Conservation (phyloP, 768 basidiomycete species). For the Sistotremastrum niveocremeum region DNA sequence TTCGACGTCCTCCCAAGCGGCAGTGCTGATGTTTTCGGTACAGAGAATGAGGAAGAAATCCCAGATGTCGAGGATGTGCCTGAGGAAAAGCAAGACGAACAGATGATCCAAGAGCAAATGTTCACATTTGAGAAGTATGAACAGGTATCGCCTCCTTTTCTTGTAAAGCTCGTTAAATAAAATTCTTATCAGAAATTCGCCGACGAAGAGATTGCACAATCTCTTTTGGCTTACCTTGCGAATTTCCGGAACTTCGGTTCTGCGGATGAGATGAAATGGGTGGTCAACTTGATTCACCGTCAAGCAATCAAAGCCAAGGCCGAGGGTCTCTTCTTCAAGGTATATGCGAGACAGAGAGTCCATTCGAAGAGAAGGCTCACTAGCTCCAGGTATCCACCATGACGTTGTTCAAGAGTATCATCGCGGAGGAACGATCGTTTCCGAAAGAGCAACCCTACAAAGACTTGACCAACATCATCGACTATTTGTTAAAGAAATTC, state of each 20-base stretch:
- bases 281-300: constrained; percentile 80
- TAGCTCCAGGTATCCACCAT: constrained; percentile 68
- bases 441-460: constrained; percentile 69
- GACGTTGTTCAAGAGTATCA: constrained; percentile 74
- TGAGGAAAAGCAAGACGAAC: constrained; percentile 46
- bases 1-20: neutral
- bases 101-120: constrained; percentile 65
- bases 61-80: constrained; percentile 39
- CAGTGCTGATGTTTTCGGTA: constrained; percentile 16
- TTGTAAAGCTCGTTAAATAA: constrained; percentile 1
- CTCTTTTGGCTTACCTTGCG: constrained; percentile 69
- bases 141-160: constrained; percentile 37
- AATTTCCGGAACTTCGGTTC: constrained; percentile 69
- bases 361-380: too few relatives aligned
- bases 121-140: constrained; percentile 92
- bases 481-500: constrained; percentile 80
- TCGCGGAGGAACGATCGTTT: constrained; percentile 67
- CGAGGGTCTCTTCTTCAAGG: constrained; percentile 93
- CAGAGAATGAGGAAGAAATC: constrained; percentile 25
- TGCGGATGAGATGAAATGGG: constrained; percentile 75
- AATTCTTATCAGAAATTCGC: constrained; percentile 64
- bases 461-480: constrained; percentile 75
- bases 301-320: constrained; percentile 86
- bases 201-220: constrained; percentile 69
- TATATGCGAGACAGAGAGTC: constrained; percentile 20